A percentile compares a stretch with the other conserved stretches of the same genome.
Conservation (phyloP, 805 yeast species). For the Metschnikowia noctiluminum region DNA sequence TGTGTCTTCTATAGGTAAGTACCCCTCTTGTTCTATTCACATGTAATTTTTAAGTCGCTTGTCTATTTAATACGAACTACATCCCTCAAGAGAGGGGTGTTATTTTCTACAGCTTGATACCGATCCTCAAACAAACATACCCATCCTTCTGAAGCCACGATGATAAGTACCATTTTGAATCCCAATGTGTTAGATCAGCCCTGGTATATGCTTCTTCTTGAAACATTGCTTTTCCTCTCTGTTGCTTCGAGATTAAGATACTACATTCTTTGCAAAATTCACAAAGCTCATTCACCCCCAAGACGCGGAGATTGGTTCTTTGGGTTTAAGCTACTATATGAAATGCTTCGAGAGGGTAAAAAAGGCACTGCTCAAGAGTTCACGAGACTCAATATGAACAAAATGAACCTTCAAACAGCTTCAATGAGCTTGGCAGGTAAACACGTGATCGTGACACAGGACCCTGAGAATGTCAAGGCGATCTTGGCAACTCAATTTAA, state of each 20-base stretch:
- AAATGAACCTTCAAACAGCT: conserved; percentile 5
- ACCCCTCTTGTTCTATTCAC: conserved; percentile 1
- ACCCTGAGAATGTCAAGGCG: conserved; percentile 28
- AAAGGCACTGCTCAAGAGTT: conserved; percentile 13
- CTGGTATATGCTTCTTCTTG: conserved; percentile 9
- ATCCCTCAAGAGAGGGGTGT: too few relatives aligned
- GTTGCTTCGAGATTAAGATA: not conserved
- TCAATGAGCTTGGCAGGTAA: conserved; percentile 11
- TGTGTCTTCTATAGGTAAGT: not conserved
- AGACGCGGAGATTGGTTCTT: conserved; percentile 10
- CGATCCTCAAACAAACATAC: too few relatives aligned
- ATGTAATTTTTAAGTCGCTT: not conserved
- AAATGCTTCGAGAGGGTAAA: conserved; percentile 4
- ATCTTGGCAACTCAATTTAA: conserved; percentile 25
- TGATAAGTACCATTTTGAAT: conserved; percentile 3
- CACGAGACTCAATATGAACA: conserved; percentile 5
- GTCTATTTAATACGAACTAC: too few relatives aligned
- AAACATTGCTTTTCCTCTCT: not conserved
- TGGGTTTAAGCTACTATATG: conserved; percentile 10
- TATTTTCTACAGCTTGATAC: too few relatives aligned
- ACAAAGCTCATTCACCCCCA: conserved; percentile 11
- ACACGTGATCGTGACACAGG: conserved; percentile 13
- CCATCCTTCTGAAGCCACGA: not conserved
- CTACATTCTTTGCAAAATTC: conserved; percentile 2
- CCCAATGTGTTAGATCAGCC: conserved; percentile 5